Base-by-base conservation (phyloP, 208 protist genomes). In the Trypanosoma conorhini region DNA sequence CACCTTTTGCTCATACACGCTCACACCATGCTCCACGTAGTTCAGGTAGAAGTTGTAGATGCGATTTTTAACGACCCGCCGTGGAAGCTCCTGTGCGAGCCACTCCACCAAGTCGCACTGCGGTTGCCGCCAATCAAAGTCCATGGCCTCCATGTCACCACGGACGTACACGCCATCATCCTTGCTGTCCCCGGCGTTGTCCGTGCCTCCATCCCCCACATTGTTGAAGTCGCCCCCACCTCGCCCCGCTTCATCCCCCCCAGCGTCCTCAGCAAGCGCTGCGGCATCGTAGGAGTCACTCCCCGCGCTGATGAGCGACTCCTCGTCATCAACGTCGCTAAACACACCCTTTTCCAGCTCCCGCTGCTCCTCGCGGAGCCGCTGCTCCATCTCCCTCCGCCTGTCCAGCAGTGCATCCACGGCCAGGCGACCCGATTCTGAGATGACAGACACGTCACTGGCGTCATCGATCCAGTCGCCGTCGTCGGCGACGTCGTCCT, bases 11-110 rank as follows among this genome's bases (percentile, higher is more conserved):
- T 94, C 87, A 69, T 97, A 97, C 33, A 96, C 81, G 42, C 79
- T 82, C n/a, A 86, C 77, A 38, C 79, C 84, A 67, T 87, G 78
- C 57, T 94, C 87, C 46, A 89, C 79, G 75, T 93, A 97, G 82
- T 97, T 97, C 66, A 88, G 74, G 77, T 93, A 95, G 70, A 97
- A 96, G 77, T 94, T 93, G 73, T 93, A 96, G 65, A 97, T 95
- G 63, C 90, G 87, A 60, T 95, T 95, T 61, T 96, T 97, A 24
- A 95, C 84, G 26, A 92, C 86, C 22, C 83, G 86, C 30, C 90
- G 87, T 22, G 90, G 90, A 54, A 94, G 77, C 65, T 95, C 90
- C 74, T 97, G 90, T 8, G 88, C 82, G n/a, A 97, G 85, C 90
- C 93, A 97, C 83, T 94, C 87, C 26, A 89, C 82, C 55, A 96